These are phyloP conservation scores for Teratosphaeriaceae sp. DNA, from an alignment of 2,329 filamentous ascomycete genomes.

Conservation along the genomic window DNA sequence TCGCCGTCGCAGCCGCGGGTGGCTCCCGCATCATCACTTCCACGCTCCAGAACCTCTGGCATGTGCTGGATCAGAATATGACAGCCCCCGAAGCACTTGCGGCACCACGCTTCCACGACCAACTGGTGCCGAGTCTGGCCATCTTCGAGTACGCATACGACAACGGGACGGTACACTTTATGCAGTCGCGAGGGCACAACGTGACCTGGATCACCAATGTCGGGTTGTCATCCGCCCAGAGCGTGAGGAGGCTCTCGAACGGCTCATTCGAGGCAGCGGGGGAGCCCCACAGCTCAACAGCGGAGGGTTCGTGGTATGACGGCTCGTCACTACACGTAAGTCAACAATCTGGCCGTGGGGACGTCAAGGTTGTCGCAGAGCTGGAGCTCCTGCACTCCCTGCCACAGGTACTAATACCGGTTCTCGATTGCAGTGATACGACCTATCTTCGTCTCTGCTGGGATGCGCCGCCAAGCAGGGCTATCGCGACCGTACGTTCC, in stretches of 20 bases:
- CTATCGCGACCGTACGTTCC: too few relatives aligned
- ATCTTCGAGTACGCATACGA: slow-evolving; percentile 64
- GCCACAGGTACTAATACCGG: too few relatives aligned
- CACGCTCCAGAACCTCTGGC: slow-evolving; percentile 66
- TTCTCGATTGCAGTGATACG: too few relatives aligned
- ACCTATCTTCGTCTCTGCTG: too few relatives aligned
- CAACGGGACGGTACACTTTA: slow-evolving; percentile 55
- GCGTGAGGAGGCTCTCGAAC: slow-evolving; percentile 52
- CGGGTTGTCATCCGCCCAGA: slow-evolving; percentile 64
- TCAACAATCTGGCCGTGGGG: too few relatives aligned
- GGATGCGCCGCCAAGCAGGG: too few relatives aligned
- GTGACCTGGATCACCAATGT: slow-evolving; percentile 57
- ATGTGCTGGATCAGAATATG: slow-evolving; percentile 61
- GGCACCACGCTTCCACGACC: slow-evolving; percentile 69
- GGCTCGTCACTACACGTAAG: neutral
- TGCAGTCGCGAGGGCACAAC: slow-evolving; percentile 62
- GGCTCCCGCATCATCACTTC: slow-evolving; percentile 76
- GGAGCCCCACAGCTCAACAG: slow-evolving; percentile 67
- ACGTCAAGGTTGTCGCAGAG: neutral
- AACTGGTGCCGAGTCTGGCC: slow-evolving; percentile 65
- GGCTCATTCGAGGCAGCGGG: slow-evolving; percentile 71
- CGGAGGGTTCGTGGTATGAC: slow-evolving; percentile 48
- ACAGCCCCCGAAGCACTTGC: slow-evolving; percentile 56
- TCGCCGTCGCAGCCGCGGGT: slow-evolving; percentile 68
- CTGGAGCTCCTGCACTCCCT: neutral